A percentile compares a stretch with the other conserved stretches of the same genome.
phyloP scores from a whole-genome alignment of 2,329 filamentous ascomycete species.

The Penicillium sp. region DNA sequence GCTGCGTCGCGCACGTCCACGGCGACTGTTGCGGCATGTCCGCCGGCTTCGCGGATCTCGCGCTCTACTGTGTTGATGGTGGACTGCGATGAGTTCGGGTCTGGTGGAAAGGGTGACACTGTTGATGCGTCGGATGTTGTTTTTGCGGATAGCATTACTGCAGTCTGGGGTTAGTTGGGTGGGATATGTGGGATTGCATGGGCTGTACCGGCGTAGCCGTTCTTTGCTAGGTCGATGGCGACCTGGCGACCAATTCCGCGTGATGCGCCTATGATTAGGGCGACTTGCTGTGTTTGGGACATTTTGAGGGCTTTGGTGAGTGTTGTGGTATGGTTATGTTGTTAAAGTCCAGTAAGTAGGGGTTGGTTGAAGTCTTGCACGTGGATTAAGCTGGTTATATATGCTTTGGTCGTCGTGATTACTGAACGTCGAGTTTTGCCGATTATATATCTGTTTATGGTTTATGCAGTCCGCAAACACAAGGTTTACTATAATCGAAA shows the following conservation, averaged over 20 bases:
- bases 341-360: not conserved
- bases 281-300: conserved; percentile 48
- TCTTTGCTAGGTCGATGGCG: conserved; percentile 70
- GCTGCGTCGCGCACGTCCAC: conserved; percentile 68
- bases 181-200: not conserved
- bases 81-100: conserved; percentile 70
- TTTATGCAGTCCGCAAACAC: not conserved
- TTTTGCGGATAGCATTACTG: conserved; percentile 76
- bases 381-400: not conserved
- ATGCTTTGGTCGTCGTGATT: not conserved
- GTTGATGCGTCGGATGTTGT: conserved; percentile 63
- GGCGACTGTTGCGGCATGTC: conserved; percentile 62
- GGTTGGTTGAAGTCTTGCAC: not conserved
- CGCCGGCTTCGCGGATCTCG: conserved; percentile 67
- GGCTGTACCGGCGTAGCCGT: conserved; percentile 65
- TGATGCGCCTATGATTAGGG: conserved; percentile 71
- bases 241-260: conserved; percentile 79
- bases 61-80: conserved; percentile 77
- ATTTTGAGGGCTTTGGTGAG: not conserved
- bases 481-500: not conserved
- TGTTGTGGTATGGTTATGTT: not conserved
- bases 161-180: conserved; percentile 1
- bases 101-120: conserved; percentile 63
- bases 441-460: not conserved
- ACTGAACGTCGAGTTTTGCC: not conserved